Conservation (phyloP, 2,329 filamentous ascomycete species). For the Aspergillus quadrilineatus region DNA sequence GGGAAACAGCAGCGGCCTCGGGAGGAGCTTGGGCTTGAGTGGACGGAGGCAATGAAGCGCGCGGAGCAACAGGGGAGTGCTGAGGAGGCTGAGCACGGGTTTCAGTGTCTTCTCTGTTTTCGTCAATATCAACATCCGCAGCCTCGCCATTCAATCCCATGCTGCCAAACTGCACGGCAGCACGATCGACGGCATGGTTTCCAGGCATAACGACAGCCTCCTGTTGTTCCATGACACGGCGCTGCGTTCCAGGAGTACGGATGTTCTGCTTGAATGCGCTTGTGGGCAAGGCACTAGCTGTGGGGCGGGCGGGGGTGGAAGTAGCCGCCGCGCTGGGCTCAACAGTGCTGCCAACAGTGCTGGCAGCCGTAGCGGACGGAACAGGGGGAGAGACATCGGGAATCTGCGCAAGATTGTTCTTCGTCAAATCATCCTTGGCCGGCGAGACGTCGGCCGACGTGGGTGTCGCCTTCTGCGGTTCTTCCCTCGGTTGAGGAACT, state of each 20-base stretch:
- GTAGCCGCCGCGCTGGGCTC: slow-evolving; percentile 63
- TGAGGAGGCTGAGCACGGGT: slow-evolving; percentile 90
- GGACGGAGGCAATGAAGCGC: slow-evolving; percentile 77
- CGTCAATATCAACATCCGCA: slow-evolving; percentile 70
- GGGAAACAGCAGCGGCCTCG: slow-evolving; percentile 50
- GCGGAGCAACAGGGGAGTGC: slow-evolving; percentile 84
- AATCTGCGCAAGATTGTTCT: slow-evolving; percentile 88
- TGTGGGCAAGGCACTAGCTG: slow-evolving; percentile 73
- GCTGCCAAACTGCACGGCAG: slow-evolving; percentile 93
- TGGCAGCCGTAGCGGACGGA: slow-evolving; percentile 78
- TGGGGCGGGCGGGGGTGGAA: slow-evolving; percentile 54
- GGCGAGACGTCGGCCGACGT: slow-evolving; percentile 56
- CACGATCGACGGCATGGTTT: slow-evolving; percentile 89
- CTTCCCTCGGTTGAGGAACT: slow-evolving; percentile 35
- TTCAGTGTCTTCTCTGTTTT: slow-evolving; percentile 91
- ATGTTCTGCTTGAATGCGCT: slow-evolving; percentile 72
- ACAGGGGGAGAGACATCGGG: slow-evolving; percentile 76
- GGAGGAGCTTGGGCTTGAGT: slow-evolving; percentile 38
- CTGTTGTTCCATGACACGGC: slow-evolving; percentile 88
- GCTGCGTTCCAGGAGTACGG: slow-evolving; percentile 77
- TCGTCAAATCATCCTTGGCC: slow-evolving; percentile 79
- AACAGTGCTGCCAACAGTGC: slow-evolving; percentile 83
- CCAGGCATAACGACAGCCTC: slow-evolving; percentile 98
- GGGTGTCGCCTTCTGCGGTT: slow-evolving; percentile 39
- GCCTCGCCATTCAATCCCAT: slow-evolving; percentile 78